Evolutionary conservation across 1,139 yeast genomes (phyloP).

Genomic region (Candida tetrigidarum): DNA sequence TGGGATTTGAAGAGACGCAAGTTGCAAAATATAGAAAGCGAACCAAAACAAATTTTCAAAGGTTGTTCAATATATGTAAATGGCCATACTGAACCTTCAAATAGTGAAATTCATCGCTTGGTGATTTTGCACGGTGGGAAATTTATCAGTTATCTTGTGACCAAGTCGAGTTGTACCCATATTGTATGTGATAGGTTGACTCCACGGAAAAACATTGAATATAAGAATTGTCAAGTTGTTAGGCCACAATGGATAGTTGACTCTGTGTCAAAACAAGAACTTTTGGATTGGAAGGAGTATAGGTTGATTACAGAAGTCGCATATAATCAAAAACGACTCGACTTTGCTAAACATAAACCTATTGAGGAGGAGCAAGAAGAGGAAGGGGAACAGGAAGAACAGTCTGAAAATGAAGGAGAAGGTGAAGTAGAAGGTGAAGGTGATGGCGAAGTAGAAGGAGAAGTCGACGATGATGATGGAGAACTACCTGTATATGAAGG

Average conservation of each 20-base stretch:
- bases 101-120: conserved; percentile 69
- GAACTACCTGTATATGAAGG: conserved; percentile 12
- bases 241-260: conserved; percentile 83
- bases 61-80: conserved; percentile 76
- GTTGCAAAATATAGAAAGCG: conserved; percentile 23
- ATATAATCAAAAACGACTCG: conserved; percentile 52
- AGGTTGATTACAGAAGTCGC: conserved; percentile 55
- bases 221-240: conserved; percentile 72
- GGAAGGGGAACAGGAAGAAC: conserved; percentile 8
- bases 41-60: conserved; percentile 50
- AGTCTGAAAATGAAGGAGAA: conserved; percentile 11
- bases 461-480: conserved; percentile 14
- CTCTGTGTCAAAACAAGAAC: conserved; percentile 48
- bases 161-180: conserved; percentile 81
- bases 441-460: conserved; percentile 9
- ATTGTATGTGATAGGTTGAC: conserved; percentile 81
- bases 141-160: conserved; percentile 67
- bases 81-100: conserved; percentile 84
- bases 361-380: conserved; percentile 13
- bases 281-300: conserved; percentile 73
- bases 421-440: conserved; percentile 16
- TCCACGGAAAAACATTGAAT: conserved; percentile 71
- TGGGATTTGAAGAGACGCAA: conserved; percentile 51
- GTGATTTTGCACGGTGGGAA: conserved; percentile 82
- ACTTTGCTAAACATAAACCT: conserved; percentile 18